Evolutionary conservation across 1,139 yeast genomes (phyloP).

Genomic region (Pichia sp.): DNA sequence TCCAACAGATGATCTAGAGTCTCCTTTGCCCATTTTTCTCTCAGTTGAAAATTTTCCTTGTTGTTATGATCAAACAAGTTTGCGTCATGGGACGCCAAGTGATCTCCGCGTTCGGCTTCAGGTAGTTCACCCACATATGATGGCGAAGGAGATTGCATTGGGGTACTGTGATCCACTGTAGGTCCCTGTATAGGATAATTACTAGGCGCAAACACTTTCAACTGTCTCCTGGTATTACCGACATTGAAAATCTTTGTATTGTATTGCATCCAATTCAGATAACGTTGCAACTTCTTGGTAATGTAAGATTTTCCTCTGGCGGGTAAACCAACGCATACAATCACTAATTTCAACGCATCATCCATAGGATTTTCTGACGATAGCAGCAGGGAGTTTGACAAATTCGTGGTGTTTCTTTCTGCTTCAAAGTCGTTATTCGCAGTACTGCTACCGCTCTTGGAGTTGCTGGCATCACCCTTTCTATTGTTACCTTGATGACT

Average conservation of each 20-base stretch:
- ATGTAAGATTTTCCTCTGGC: slow-evolving; percentile 92
- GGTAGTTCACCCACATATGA: not conserved
- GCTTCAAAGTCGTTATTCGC: not conserved
- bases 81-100: slow-evolving; percentile 53
- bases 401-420: not conserved
- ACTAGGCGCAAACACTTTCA: slow-evolving; percentile 62
- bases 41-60: slow-evolving; percentile 53
- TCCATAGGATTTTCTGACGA: slow-evolving; percentile 10
- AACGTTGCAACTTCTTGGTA: slow-evolving; percentile 82
- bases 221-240: slow-evolving; percentile 85
- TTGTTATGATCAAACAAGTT: slow-evolving; percentile 82
- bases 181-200: slow-evolving; percentile 62
- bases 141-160: slow-evolving; percentile 11
- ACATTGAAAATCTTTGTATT: slow-evolving; percentile 86
- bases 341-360: slow-evolving; percentile 48
- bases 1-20: slow-evolving; percentile 82
- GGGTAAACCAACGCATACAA: slow-evolving; percentile 93
- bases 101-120: not conserved
- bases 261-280: slow-evolving; percentile 88
- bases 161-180: slow-evolving; percentile 13
- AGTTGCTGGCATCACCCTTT: not conserved
- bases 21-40: slow-evolving; percentile 97
- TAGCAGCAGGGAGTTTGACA: not conserved
- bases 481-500: not conserved
- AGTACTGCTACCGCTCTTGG: not conserved